These are phyloP conservation scores for Sextonia rubra DNA, from an alignment of 164 flowering plant genomes.

Conservation along the genomic window DNA sequence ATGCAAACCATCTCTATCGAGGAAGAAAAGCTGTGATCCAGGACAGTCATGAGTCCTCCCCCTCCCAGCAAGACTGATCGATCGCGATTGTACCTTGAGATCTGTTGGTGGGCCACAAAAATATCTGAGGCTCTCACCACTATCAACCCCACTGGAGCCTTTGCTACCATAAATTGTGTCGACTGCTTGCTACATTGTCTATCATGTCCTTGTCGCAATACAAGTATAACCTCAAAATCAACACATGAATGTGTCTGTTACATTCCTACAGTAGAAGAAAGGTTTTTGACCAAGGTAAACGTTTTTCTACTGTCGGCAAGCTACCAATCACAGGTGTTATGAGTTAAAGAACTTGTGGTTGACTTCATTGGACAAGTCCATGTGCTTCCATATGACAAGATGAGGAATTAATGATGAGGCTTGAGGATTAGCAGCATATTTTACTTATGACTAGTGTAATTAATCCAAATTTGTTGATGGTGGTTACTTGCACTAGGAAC, in stretches of 20 bases:
- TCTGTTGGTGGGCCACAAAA: constrained; percentile 1
- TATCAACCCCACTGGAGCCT: background rate
- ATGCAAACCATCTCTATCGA: background rate
- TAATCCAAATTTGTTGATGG: background rate
- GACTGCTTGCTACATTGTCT: background rate
- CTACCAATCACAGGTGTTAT: background rate
- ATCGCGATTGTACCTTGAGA: background rate
- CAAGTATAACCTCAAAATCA: background rate
- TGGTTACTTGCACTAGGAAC: background rate
- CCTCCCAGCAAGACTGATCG: background rate
- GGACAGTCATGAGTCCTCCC: background rate
- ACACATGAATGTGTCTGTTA: background rate
- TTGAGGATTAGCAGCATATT: constrained; percentile 5
- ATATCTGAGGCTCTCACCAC: background rate
- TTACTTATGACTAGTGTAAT: background rate
- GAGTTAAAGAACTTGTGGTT: background rate
- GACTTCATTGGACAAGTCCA: background rate
- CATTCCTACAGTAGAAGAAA: background rate
- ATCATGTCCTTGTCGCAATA: background rate
- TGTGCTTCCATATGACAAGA: background rate
- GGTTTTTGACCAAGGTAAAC: background rate
- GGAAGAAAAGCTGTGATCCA: background rate
- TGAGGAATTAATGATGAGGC: background rate
- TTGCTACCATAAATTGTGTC: background rate
- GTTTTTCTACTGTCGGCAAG: background rate